Conservation (phyloP, 2,329 filamentous ascomycete genomes). For the Fusarium pseudocircinatum region DNA sequence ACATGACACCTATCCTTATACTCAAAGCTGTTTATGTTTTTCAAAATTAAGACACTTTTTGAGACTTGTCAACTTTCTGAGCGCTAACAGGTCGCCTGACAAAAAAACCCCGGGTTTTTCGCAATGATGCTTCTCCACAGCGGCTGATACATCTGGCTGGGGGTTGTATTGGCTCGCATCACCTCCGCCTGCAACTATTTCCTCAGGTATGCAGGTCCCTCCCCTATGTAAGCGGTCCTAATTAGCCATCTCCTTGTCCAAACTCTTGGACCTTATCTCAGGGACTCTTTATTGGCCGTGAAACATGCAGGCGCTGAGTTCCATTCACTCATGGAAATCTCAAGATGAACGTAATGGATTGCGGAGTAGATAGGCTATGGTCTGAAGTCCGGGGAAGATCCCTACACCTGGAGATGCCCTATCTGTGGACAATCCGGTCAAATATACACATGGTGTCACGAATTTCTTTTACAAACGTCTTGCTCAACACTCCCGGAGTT, state of each 20-base stretch:
- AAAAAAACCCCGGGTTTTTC: conserved; percentile 35
- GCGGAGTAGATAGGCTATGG: conserved; percentile 7
- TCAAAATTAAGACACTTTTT: not conserved
- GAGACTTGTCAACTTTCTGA: conserved; percentile 11
- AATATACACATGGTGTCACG: conserved; percentile 7
- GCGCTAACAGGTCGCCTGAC: conserved; percentile 31
- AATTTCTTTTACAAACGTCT: not conserved
- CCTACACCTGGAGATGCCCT: not conserved
- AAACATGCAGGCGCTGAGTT: conserved; percentile 10
- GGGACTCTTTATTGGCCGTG: conserved; percentile 12
- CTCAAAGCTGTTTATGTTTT: not conserved
- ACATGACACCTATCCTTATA: not conserved
- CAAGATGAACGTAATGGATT: conserved; percentile 34
- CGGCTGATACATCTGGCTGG: conserved; percentile 38
- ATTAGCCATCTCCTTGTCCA: conserved; percentile 25
- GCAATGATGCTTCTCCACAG: conserved; percentile 35
- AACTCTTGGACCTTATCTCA: conserved; percentile 32
- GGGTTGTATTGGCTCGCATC: conserved; percentile 29
- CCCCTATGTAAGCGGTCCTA: conserved; percentile 19
- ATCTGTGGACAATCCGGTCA: not conserved
- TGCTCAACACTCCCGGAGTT: not conserved
- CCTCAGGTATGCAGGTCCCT: conserved; percentile 26
- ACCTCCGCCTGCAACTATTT: conserved; percentile 30
- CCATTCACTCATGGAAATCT: conserved; percentile 29
- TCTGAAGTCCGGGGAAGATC: conserved; percentile 16